These are phyloP conservation scores for Dactylellina sp. DNA, from an alignment of 2,329 filamentous ascomycete species.

Conservation along the genomic window DNA sequence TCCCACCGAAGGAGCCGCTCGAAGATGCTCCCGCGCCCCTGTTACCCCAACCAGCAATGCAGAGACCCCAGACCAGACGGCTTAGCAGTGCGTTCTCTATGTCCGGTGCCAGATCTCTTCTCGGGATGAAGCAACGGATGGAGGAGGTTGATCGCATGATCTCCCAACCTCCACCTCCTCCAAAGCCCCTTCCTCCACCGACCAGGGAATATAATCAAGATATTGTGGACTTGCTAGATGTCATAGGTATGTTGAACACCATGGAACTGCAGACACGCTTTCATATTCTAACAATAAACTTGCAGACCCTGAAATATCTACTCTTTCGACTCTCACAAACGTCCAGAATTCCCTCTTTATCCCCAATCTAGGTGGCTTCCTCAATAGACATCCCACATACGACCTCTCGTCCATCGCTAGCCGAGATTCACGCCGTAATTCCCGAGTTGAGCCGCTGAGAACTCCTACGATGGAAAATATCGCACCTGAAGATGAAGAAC, in stretches of 20 bases:
- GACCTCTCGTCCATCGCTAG: conserved; percentile 69
- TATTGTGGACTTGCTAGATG: conserved; percentile 76
- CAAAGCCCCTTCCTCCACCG: conserved; percentile 13
- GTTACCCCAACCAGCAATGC: neutral
- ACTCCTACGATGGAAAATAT: conserved; percentile 57
- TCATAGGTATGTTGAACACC: conserved; percentile 70
- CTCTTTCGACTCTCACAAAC: conserved; percentile 85
- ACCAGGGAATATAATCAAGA: conserved; percentile 70
- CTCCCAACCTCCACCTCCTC: conserved; percentile 25
- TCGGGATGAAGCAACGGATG: conserved; percentile 51
- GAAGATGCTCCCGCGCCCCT: conserved; percentile 17
- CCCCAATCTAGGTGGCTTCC: conserved; percentile 78
- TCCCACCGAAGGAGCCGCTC: conserved; percentile 45
- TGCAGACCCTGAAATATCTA: conserved; percentile 83
- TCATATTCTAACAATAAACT: conserved; percentile 14
- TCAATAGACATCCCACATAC: conserved; percentile 85
- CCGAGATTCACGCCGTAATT: conserved; percentile 54
- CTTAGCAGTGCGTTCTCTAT: conserved; percentile 38
- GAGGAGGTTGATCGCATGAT: conserved; percentile 42
- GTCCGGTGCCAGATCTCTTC: conserved; percentile 36
- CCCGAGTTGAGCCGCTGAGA: conserved; percentile 49
- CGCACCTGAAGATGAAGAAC: neutral
- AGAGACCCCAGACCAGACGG: conserved; percentile 17
- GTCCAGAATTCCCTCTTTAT: conserved; percentile 90
- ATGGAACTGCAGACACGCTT: too few species aligned